These are phyloP conservation scores for Pichia pseudocactophila DNA, from an alignment of 805 yeast species.

Conservation along the genomic window DNA sequence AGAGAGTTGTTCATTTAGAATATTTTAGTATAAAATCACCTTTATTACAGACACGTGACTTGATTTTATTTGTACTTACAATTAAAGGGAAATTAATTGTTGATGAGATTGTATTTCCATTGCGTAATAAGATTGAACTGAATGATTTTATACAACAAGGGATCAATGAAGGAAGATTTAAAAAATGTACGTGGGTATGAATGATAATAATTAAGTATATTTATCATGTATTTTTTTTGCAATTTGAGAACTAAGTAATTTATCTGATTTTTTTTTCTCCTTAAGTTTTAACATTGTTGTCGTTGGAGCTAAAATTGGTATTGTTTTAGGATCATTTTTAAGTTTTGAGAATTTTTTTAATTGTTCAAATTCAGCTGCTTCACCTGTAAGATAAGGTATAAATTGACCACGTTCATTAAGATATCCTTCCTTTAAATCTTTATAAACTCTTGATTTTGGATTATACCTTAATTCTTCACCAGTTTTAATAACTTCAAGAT, in stretches of 20 bases:
- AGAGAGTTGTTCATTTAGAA: not conserved
- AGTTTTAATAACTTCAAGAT: constrained; percentile 43
- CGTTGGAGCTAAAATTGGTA: constrained; percentile 35
- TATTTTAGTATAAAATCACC: not conserved
- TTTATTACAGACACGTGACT: not conserved
- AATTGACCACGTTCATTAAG: constrained; percentile 35
- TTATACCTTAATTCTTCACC: constrained; percentile 40
- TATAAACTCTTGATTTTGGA: constrained; percentile 41
- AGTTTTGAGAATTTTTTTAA: constrained; percentile 37
- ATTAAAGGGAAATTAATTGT: not conserved
- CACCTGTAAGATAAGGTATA: constrained; percentile 47
- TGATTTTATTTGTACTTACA: not conserved
- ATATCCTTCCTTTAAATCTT: constrained; percentile 26
- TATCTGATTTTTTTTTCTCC: constrained; percentile 25
- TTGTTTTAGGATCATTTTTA: too few species aligned
- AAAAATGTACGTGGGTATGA: not conserved
- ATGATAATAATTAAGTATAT: not conserved
- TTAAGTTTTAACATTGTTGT: constrained; percentile 31
- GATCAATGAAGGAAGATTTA: not conserved
- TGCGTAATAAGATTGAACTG: not conserved
- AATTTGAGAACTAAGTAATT: constrained; percentile 11
- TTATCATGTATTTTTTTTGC: too few species aligned
- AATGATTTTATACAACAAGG: not conserved
- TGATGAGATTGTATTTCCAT: not conserved
- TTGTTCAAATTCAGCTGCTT: constrained; percentile 44